Conservation (phyloP, 1,284 basidiomycete genomes). For the Papiliotrema terrestris region DNA sequence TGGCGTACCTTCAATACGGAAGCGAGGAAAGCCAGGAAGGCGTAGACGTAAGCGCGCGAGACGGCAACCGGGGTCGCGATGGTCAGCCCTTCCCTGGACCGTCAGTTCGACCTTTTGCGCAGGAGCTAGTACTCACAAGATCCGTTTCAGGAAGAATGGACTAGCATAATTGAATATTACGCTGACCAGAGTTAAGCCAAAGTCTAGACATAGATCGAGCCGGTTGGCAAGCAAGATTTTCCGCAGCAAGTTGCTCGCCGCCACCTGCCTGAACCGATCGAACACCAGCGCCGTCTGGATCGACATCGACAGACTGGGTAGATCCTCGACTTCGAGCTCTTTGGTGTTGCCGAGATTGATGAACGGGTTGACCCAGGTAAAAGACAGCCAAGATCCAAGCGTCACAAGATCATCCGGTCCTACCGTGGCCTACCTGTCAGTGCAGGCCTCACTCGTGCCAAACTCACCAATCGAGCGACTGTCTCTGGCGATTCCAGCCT, state of each 20-base stretch:
- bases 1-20: constrained; percentile 57
- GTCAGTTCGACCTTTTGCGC: background rate
- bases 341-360: constrained; percentile 59
- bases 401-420: constrained; percentile 63
- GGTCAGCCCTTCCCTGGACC: constrained; percentile 37
- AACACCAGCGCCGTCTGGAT: constrained; percentile 66
- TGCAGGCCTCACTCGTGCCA: background rate
- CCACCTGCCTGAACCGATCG: constrained; percentile 52
- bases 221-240: constrained; percentile 66
- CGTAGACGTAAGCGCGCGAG: constrained; percentile 67
- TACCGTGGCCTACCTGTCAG: constrained; percentile 14
- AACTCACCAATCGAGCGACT: constrained; percentile 30
- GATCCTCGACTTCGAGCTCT: constrained; percentile 65
- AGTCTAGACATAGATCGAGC: constrained; percentile 68
- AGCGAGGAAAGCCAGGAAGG: constrained; percentile 61
- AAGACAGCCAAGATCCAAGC: constrained; percentile 73
- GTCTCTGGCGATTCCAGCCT: constrained; percentile 34
- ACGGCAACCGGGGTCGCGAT: constrained; percentile 53
- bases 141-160: constrained; percentile 50
- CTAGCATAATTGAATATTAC: constrained; percentile 63
- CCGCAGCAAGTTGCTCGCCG: constrained; percentile 57
- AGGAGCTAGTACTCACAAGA: constrained; percentile 33
- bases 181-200: constrained; percentile 60
- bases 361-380: constrained; percentile 69
- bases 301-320: constrained; percentile 67